Conservation (phyloP, 192 early-diverging fungal genomes). For the Podila minutissima region DNA sequence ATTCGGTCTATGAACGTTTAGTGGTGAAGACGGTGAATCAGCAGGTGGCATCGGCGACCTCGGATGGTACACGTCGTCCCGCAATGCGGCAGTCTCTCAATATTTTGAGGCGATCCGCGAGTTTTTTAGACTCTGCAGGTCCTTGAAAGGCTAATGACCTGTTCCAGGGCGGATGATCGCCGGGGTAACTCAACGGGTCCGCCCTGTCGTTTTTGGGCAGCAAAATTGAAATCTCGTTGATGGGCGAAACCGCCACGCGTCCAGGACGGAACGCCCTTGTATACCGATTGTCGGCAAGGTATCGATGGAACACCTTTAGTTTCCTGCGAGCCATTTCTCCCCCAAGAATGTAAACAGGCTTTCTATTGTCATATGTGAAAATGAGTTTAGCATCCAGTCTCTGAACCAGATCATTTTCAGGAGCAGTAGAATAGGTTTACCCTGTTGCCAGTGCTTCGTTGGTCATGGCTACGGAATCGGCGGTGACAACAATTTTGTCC, state of each 20-base stretch:
- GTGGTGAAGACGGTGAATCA: constrained; percentile 1
- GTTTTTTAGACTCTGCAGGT: constrained; percentile 18
- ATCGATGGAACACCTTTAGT: constrained; percentile 30
- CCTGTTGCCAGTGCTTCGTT: constrained; percentile 48
- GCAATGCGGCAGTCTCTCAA: constrained; percentile 27
- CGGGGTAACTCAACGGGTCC: constrained; percentile 43
- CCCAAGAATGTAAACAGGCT: constrained; percentile 33
- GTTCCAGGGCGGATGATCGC: constrained; percentile 39
- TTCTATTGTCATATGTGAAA: constrained; percentile 13
- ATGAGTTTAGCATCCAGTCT: background rate
- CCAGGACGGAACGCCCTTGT: constrained; percentile 49
- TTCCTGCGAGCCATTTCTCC: background rate
- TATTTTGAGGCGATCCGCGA: constrained; percentile 21
- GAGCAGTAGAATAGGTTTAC: constrained; percentile 9
- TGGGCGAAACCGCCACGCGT: constrained; percentile 16
- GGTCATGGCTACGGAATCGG: constrained; percentile 45
- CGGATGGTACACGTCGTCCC: constrained; percentile 19
- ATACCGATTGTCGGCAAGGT: constrained; percentile 14
- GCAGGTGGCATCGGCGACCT: constrained; percentile 26
- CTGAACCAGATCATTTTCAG: background rate
- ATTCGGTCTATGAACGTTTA: background rate
- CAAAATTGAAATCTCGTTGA: background rate
- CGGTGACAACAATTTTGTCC: constrained; percentile 46
- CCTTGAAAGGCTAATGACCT: constrained; percentile 12
- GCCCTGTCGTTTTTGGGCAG: constrained; percentile 7